Percentiles rank a stretch among this genome's conserved stretches.
These are phyloP conservation scores for Kazachstania africana DNA, from an alignment of 805 yeast genomes.

Conservation along the genomic window DNA sequence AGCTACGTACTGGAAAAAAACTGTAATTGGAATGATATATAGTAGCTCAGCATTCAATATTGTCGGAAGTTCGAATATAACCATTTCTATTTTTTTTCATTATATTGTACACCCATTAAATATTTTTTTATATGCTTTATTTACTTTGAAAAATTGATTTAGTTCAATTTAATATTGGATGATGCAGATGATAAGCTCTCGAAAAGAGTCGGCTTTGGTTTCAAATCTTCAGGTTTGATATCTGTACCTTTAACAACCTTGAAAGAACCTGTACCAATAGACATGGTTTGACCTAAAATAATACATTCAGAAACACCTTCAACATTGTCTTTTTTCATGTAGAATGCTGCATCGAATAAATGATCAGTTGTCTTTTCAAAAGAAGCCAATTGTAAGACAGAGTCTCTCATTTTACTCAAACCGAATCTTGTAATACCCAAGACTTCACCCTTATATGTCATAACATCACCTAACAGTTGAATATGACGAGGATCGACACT, in stretches of 20 bases:
- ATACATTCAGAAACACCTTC: constrained; percentile 98
- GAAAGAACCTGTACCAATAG: constrained; percentile 94
- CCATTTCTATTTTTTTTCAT: neutral
- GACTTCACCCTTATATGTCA: constrained; percentile 98
- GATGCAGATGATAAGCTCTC: constrained; percentile 29
- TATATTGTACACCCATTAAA: neutral
- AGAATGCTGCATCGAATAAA: constrained; percentile 94
- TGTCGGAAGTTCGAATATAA: neutral
- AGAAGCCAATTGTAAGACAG: constrained; percentile 91
- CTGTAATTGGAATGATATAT: no score
- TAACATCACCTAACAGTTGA: constrained; percentile 92
- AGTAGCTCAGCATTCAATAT: no score
- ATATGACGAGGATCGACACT: constrained; percentile 99
- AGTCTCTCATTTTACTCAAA: constrained; percentile 94
- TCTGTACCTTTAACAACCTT: constrained; percentile 58
- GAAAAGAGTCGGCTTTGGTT: constrained; percentile 35
- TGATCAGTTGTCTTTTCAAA: constrained; percentile 98
- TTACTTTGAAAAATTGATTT: neutral
- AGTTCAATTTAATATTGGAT: neutral
- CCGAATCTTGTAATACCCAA: constrained; percentile 97
- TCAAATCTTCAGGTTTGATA: constrained; percentile 32
- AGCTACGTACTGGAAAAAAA: no score
- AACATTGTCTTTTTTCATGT: constrained; percentile 88
- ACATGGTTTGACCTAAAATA: constrained; percentile 95
- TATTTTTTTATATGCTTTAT: neutral